Percentiles rank a stretch among this genome's conserved stretches.
Conservation (phyloP, 371 early-diverging fungal genomes). For the Haplosporangium sp. region DNA sequence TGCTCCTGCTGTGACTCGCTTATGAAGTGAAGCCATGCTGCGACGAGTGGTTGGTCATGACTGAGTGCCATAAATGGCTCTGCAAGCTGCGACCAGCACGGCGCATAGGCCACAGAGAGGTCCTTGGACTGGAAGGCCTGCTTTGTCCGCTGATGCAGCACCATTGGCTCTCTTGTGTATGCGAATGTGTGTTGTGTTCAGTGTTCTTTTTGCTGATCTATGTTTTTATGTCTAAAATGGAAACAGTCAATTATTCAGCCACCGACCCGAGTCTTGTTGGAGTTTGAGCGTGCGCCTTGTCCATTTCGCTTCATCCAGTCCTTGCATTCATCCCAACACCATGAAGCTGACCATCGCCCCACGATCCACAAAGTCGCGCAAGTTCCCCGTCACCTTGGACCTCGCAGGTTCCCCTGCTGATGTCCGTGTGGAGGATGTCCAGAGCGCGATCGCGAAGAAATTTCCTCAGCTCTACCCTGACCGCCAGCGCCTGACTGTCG, state of each 20-base stretch:
- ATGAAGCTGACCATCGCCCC: constrained; percentile 55
- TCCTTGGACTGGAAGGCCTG: constrained; percentile 55
- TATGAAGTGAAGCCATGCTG: constrained; percentile 46
- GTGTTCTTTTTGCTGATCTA: neutral
- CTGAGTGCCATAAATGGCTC: constrained; percentile 21
- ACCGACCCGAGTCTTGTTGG: constrained; percentile 13
- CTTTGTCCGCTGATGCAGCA: constrained; percentile 55
- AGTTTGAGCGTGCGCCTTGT: no score
- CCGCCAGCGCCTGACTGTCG: constrained; percentile 83
- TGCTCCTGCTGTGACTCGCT: constrained; percentile 45
- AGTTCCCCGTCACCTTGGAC: constrained; percentile 74
- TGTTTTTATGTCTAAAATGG: neutral
- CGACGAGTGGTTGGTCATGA: constrained; percentile 33
- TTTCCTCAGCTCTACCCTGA: constrained; percentile 74
- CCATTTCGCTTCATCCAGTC: neutral
- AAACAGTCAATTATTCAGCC: constrained; percentile 5
- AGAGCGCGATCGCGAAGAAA: constrained; percentile 68
- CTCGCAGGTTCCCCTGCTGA: constrained; percentile 60
- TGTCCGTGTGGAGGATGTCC: constrained; percentile 73
- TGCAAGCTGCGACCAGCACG: constrained; percentile 35
- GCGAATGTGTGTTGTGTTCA: no score
- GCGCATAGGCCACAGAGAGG: constrained; percentile 46
- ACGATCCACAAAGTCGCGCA: constrained; percentile 56
- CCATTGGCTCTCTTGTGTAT: constrained; percentile 19
- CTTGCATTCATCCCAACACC: constrained; percentile 9